phyloP scores from a whole-genome alignment of 257 asterid genomes.

The Fraxinus quadrangulata region DNA sequence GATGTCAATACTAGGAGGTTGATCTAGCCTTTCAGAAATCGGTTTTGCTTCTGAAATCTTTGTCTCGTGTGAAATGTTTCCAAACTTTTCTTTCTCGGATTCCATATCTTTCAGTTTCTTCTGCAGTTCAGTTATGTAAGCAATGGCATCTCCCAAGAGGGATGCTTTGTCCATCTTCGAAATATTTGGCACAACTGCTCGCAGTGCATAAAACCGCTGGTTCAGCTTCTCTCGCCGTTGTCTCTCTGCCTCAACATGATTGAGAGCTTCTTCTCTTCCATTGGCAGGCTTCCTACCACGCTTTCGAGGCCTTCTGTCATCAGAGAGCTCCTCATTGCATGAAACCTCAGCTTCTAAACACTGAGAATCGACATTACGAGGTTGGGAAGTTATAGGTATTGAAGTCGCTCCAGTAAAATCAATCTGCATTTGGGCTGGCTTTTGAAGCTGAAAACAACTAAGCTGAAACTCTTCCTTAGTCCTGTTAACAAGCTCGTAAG shows the following conservation, averaged over 20 bases:
- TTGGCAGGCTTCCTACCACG: constrained; percentile 58
- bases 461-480: constrained; percentile 36
- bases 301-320: constrained; percentile 39
- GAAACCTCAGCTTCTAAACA: constrained; percentile 49
- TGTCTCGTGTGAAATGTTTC: constrained; percentile 31
- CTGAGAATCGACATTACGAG: constrained; percentile 38
- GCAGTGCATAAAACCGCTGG: constrained; percentile 51
- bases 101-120: constrained; percentile 52
- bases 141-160: constrained; percentile 32
- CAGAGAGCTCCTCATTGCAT: constrained; percentile 35
- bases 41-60: constrained; percentile 5
- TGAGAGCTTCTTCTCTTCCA: constrained; percentile 57
- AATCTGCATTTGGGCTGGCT: constrained; percentile 43
- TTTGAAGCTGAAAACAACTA: constrained; percentile 37
- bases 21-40: no score
- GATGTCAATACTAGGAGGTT: no score
- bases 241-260: constrained; percentile 61
- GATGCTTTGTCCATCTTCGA: constrained; percentile 38
- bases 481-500: constrained; percentile 30
- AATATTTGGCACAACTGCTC: neutral
- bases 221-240: constrained; percentile 54
- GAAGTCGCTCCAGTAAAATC: constrained; percentile 46
- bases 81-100: constrained; percentile 38
- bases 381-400: constrained; percentile 22
- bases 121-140: constrained; percentile 58